Conservation (phyloP, 2,329 filamentous ascomycete genomes). For the Colletotrichum sp. region DNA sequence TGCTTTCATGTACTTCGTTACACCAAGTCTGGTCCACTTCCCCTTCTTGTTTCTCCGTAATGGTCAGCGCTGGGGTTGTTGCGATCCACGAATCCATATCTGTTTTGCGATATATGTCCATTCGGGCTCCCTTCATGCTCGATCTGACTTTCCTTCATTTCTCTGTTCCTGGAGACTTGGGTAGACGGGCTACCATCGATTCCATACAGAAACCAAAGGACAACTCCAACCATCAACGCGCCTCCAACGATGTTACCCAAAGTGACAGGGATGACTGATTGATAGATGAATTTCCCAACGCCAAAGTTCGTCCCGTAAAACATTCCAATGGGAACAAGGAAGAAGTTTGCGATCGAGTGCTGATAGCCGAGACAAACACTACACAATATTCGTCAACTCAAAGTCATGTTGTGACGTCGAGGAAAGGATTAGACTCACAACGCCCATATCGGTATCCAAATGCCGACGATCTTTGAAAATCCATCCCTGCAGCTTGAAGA, state of each 20-base stretch:
- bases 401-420: not conserved
- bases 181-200: not conserved
- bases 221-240: not conserved
- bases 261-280: not conserved
- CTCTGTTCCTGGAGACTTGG: not conserved
- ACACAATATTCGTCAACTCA: not conserved
- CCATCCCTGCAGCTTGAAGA: not conserved
- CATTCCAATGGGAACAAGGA: not conserved
- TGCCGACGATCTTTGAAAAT: not conserved
- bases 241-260: not conserved
- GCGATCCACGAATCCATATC: not conserved
- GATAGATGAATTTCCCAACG: not conserved
- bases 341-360: not conserved
- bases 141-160: not conserved
- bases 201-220: not conserved
- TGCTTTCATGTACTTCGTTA: not conserved
- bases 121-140: not conserved
- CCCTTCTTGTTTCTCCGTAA: not conserved
- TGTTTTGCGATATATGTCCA: not conserved
- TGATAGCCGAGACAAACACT: not conserved
- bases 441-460: slow-evolving; percentile 1
- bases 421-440: not conserved
- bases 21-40: not conserved
- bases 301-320: not conserved
- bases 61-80: not conserved